These are phyloP conservation scores for Myrica gale DNA, from an alignment of 306 rosid genomes.

Conservation along the genomic window DNA sequence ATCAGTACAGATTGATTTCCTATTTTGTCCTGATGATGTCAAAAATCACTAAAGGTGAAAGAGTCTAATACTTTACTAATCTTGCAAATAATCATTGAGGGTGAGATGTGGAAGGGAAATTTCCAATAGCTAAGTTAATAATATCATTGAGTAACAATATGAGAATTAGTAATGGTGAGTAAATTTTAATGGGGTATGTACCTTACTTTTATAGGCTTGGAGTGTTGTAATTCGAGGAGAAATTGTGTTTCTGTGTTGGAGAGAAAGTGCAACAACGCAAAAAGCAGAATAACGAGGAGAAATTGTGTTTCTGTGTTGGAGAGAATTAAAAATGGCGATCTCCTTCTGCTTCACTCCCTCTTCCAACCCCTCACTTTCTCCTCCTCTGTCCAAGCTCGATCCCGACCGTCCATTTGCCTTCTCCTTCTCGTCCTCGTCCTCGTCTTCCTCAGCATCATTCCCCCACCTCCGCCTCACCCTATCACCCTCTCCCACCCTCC, in stretches of 20 bases:
- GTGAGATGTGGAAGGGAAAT: fast-evolving
- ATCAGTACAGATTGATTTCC: no score
- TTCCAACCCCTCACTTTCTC: constrained; percentile 18
- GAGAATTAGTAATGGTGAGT: no score
- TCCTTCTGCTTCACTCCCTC: constrained; percentile 50
- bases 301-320: not conserved
- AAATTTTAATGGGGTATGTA: no score
- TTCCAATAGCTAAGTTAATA: no score
- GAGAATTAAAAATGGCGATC: constrained; percentile 50
- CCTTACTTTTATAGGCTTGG: no score
- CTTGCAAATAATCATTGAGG: no score
- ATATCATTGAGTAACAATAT: no score
- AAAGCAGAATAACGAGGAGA: not conserved
- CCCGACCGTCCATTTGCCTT: constrained; percentile 26
- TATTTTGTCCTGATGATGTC: no score
- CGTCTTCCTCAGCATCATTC: constrained; percentile 6
- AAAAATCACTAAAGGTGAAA: no score
- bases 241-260: no score
- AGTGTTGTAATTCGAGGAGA: no score
- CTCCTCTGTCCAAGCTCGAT: constrained; percentile 38
- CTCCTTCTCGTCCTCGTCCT: not conserved
- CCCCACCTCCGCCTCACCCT: constrained; percentile 29
- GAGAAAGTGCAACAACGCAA: not conserved
- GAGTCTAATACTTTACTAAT: no score
- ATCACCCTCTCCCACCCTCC: constrained; percentile 15